These are phyloP conservation scores for Alternaria dauci DNA, from an alignment of 2,329 filamentous ascomycete species.

Conservation along the genomic window DNA sequence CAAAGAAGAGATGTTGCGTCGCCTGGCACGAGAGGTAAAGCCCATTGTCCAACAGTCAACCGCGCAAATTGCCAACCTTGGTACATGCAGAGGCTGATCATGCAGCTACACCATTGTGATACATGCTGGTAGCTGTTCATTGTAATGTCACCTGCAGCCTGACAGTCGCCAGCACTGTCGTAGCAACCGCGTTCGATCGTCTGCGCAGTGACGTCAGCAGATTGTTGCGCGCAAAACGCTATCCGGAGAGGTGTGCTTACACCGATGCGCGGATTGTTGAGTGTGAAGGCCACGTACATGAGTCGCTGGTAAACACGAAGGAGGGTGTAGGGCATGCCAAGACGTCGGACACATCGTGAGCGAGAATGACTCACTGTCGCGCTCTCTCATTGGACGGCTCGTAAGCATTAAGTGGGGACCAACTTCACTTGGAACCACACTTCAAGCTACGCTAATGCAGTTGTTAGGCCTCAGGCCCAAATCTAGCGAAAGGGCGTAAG, in stretches of 20 bases:
- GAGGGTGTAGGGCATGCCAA: slow-evolving; percentile 2
- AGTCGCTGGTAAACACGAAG: not conserved
- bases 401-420: not conserved
- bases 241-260: not conserved
- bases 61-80: not conserved
- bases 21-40: not conserved
- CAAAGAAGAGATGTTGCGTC: not conserved
- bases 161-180: not conserved
- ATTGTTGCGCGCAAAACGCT: not conserved
- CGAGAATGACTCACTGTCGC: slow-evolving; percentile 27
- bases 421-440: slow-evolving; percentile 1
- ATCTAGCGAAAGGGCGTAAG: slow-evolving; percentile 1
- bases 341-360: slow-evolving; percentile 17
- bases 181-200: not conserved
- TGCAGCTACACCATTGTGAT: not conserved
- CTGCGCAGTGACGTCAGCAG: not conserved
- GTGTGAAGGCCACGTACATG: not conserved
- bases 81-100: not conserved
- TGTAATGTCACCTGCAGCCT: not conserved
- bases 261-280: not conserved
- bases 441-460: not conserved
- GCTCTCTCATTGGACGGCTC: slow-evolving; percentile 10
- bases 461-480: slow-evolving; percentile 1
- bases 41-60: not conserved
- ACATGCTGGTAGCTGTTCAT: not conserved